These are phyloP conservation scores for Parathielavia appendiculata DNA, from an alignment of 495 filamentous ascomycete species.

Conservation along the genomic window DNA sequence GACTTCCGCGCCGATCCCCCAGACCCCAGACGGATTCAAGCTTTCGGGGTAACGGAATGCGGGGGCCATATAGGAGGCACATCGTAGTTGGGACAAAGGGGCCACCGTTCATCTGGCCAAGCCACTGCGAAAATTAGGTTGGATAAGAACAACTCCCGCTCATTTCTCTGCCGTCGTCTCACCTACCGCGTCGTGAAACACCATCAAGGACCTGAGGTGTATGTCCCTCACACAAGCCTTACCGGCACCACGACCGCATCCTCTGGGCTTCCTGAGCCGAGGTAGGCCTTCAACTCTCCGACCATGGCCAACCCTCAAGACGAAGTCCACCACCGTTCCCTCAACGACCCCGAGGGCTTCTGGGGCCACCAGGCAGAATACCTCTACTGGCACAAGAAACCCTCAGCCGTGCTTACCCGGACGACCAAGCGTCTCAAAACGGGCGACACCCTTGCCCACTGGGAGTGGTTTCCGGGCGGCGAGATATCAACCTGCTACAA, in stretches of 20 bases:
- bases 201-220: background rate
- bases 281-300: background rate
- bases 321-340: constrained; percentile 48
- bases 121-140: background rate
- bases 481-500: constrained; percentile 89
- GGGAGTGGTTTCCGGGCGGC: constrained; percentile 83
- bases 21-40: constrained; percentile 5
- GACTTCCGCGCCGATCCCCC: constrained; percentile 16
- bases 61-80: background rate
- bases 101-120: background rate
- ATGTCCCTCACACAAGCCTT: too few species aligned
- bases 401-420: constrained; percentile 43
- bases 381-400: constrained; percentile 74
- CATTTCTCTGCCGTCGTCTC: background rate
- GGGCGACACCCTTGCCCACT: constrained; percentile 49
- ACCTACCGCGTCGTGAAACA: background rate
- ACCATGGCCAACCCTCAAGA: constrained; percentile 42
- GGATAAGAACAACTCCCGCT: background rate
- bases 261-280: too few species aligned
- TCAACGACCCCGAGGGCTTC: constrained; percentile 62
- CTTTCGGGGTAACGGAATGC: constrained; percentile 22
- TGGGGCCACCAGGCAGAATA: constrained; percentile 71
- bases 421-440: constrained; percentile 40
- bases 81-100: background rate
- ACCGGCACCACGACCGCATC: too few species aligned